Base-by-base conservation (phyloP, 2,329 filamentous ascomycete genomes). In the Apiospora aurea region DNA sequence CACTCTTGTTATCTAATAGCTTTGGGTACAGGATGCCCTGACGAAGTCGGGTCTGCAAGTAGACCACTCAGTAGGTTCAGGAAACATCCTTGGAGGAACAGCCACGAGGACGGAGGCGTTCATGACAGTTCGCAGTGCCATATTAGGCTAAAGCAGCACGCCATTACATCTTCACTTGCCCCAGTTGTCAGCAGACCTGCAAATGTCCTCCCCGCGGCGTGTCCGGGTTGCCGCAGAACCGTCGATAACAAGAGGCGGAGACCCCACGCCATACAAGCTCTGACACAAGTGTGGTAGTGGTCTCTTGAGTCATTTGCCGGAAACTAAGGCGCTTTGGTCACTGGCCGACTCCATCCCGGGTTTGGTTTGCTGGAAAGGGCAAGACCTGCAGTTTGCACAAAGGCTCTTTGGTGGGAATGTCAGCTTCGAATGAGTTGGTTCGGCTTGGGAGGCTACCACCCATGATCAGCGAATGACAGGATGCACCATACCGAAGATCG, bases 341-440 rank as follows among this genome's bases (percentile, higher is more conserved):
- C 21, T 41, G 8, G 41, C 34, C 8, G 21, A 64, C 57, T 21
- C 34, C 34, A 14, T 64, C 57, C 41, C 18, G 34, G 57, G 57
- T 41, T n/a, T 41, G 34, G 53, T 41, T 64, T 41, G 34, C 57
- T 64, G 29, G 57, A 64, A 64, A 64, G 29, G 57, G 34, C 57
- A 64, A 64, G 18, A 18, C 13, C 34, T 64, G 34, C 18, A 64
- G 34, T 41, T 21, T 64, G 18, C 57, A 64, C 57, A 51, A 51
- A 51, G 49, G 18, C 21, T n/a, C 57, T 64, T 41, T 14, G 57
- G 57, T 8, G 34, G 57, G 34, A n/a, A 64, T 64, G 29, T 8
- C 57, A 64, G 57, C 34, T 64, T 41, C 57, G n/a, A 18, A 13
- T 41, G 18, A 41, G 57, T 64, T 64, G 57, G 57, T n/a, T 41